Percentiles rank a stretch among this genome's conserved stretches.
Conservation (phyloP, 2,329 filamentous ascomycete species). For the Fulvia fulva region DNA sequence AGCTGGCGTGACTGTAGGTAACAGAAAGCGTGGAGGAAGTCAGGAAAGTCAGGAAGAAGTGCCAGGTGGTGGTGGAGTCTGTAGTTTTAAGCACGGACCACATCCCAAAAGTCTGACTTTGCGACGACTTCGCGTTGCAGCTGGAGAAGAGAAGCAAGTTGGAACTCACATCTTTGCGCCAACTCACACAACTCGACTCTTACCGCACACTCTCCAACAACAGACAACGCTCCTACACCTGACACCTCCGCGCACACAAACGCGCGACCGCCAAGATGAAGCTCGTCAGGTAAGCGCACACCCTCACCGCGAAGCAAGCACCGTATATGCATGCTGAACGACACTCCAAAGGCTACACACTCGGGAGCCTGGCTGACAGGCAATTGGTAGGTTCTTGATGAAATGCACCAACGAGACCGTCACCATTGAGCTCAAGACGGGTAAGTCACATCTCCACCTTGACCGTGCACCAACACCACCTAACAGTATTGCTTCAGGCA, state of each 20-base stretch:
- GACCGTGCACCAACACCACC: background rate
- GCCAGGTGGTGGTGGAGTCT: no score
- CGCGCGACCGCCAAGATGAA: conserved; percentile 64
- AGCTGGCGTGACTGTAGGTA: no score
- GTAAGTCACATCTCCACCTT: conserved; percentile 45
- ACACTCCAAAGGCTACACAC: conserved; percentile 38
- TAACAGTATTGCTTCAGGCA: conserved; percentile 55
- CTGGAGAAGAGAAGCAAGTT: background rate
- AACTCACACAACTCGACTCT: background rate
- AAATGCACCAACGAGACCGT: conserved; percentile 99
- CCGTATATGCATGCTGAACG: conserved; percentile 45
- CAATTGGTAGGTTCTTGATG: conserved; percentile 79
- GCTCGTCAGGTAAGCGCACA: conserved; percentile 79
- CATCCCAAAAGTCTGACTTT: background rate
- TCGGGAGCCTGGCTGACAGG: conserved; percentile 34
- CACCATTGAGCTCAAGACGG: conserved; percentile 97
- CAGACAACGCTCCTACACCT: background rate
- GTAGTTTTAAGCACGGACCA: no score
- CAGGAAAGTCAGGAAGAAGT: no score
- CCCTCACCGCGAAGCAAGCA: conserved; percentile 21
- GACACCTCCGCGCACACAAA: background rate
- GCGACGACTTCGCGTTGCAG: background rate
- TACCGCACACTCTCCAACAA: background rate
- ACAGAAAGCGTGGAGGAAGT: no score
- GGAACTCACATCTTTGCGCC: background rate